Conservation (phyloP, 2,329 filamentous ascomycete species). For the Furcasterigmium sp. region DNA sequence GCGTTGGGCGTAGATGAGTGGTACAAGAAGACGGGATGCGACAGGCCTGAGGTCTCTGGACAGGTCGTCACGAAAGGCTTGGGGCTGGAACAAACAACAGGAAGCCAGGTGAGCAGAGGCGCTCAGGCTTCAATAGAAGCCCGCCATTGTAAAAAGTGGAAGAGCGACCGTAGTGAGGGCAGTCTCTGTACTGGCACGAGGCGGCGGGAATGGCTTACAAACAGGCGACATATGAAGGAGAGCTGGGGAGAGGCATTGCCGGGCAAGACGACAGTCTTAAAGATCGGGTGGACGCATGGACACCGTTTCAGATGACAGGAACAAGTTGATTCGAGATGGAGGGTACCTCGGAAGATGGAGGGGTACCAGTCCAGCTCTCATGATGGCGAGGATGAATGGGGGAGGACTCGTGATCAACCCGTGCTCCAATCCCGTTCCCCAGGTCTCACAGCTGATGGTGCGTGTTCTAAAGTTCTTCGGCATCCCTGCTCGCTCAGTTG, state of each 20-base stretch:
- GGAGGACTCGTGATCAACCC: too few species aligned
- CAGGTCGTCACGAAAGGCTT: background rate
- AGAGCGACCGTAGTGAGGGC: background rate
- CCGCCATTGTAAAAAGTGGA: too few species aligned
- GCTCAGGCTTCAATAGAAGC: background rate
- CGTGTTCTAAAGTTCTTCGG: too few species aligned
- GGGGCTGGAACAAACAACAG: background rate
- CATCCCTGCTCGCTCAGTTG: too few species aligned
- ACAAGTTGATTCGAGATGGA: background rate
- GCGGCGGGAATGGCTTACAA: background rate
- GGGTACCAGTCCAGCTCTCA: too few species aligned
- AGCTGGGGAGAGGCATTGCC: background rate
- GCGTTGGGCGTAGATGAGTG: background rate
- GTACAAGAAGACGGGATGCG: background rate
- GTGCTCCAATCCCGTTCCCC: too few species aligned
- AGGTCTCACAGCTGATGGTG: too few species aligned
- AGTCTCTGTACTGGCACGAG: background rate
- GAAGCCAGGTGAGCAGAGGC: background rate
- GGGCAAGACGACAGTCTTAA: background rate
- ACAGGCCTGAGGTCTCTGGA: background rate
- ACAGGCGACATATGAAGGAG: background rate
- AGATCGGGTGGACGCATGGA: background rate
- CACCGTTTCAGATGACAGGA: slow-evolving; percentile 1
- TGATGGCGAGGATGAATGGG: too few species aligned
- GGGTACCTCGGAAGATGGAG: too few species aligned